phyloP scores from a whole-genome alignment of 2,329 filamentous ascomycete species.

The Purpureocillium lavendulum region DNA sequence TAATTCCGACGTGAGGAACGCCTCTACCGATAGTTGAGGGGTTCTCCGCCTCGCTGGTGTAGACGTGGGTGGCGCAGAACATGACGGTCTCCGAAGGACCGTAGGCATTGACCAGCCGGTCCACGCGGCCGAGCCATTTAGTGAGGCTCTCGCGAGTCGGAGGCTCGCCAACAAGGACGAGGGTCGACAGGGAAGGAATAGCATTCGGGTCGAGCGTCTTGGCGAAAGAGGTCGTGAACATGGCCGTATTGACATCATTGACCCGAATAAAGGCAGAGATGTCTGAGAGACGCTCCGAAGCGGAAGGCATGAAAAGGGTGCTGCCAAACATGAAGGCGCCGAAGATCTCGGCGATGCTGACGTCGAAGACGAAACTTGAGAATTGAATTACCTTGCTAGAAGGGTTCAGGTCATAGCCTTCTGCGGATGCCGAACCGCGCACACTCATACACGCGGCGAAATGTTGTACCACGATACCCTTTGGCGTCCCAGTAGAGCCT shows the following conservation, averaged over 20 bases:
- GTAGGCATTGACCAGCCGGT: slow-evolving; percentile 6
- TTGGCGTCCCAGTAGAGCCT: slow-evolving; percentile 16
- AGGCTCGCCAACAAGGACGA: slow-evolving; percentile 10
- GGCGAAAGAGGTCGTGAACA: slow-evolving; percentile 4
- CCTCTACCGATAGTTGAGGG: slow-evolving; percentile 6
- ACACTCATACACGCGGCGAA: slow-evolving; percentile 42
- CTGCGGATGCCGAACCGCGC: slow-evolving; percentile 34
- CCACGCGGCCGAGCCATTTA: slow-evolving; percentile 7
- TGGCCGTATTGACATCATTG: background rate
- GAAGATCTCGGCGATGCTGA: slow-evolving; percentile 2
- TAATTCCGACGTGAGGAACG: background rate
- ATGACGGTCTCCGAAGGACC: slow-evolving; percentile 10
- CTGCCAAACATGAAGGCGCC: slow-evolving; percentile 3
- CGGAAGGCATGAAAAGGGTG: slow-evolving; percentile 6
- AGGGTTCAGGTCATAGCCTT: slow-evolving; percentile 28
- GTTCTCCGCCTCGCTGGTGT: background rate
- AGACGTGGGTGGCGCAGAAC: slow-evolving; percentile 4
- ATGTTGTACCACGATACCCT: slow-evolving; percentile 30
- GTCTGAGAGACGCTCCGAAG: slow-evolving; percentile 4
- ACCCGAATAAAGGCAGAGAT: background rate
- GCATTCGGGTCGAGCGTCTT: background rate
- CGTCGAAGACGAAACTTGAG: slow-evolving; percentile 2
- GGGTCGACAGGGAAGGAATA: slow-evolving; percentile 11
- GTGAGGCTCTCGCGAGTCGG: slow-evolving; percentile 27
- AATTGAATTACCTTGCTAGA: background rate